Conservation (phyloP, 148 eudicot species). For the Hydrangea macrophylla region DNA sequence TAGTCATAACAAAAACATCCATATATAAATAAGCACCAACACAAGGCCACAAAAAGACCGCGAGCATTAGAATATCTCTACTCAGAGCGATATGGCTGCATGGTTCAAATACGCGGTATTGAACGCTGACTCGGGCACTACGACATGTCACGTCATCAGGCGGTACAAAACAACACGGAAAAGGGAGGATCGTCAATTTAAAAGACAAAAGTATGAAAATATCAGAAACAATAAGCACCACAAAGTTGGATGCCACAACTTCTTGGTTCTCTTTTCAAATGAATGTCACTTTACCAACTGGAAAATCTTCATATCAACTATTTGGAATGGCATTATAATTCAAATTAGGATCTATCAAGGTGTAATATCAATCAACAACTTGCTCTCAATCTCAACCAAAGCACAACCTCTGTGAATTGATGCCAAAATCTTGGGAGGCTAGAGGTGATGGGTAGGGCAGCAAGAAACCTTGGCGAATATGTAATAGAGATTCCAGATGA, state of each 20-base stretch:
- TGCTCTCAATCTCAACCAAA: neutral
- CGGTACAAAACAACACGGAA: no score
- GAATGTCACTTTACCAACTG: neutral
- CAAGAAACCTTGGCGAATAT: no score
- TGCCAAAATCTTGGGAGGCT: neutral
- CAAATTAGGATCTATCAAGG: neutral
- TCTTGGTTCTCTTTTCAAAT: neutral
- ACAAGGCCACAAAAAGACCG: neutral
- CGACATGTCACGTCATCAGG: no score
- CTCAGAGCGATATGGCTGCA: neutral
- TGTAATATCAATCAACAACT: no score
- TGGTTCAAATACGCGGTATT: no score
- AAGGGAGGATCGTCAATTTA: no score
- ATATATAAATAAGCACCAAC: neutral
- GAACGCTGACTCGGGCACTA: no score
- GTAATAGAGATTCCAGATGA: no score
- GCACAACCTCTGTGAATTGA: neutral
- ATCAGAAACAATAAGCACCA: no score
- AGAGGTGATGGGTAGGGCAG: neutral
- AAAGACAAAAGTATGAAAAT: no score
- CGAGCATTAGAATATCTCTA: neutral
- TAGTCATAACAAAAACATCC: constrained; percentile 5
- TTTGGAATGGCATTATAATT: neutral
- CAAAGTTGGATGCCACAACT: no score
- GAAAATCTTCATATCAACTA: neutral